These are phyloP conservation scores for Salinomyces thailandicus DNA, from an alignment of 2,329 filamentous ascomycete genomes.

Conservation along the genomic window DNA sequence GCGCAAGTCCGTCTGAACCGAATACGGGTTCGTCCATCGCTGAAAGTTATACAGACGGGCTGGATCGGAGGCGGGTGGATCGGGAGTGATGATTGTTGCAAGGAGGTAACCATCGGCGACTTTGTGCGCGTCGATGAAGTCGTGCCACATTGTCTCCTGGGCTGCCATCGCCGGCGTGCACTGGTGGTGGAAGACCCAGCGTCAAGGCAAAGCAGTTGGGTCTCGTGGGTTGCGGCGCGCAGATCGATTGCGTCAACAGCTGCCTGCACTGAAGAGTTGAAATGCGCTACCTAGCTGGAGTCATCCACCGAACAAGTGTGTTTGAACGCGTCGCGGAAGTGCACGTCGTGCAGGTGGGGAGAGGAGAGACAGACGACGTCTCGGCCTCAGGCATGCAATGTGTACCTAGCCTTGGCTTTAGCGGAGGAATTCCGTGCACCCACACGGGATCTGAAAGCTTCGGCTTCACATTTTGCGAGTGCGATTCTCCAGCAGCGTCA, in stretches of 20 bases:
- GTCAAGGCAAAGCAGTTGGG: too few relatives aligned
- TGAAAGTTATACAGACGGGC: conserved; percentile 60
- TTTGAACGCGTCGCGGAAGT: too few relatives aligned
- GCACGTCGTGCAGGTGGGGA: too few relatives aligned
- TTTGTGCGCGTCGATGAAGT: conserved; percentile 61
- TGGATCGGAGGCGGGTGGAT: conserved; percentile 51
- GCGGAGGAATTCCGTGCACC: neutral
- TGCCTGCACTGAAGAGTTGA: too few relatives aligned
- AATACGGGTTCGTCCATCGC: conserved; percentile 57
- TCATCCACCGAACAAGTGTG: too few relatives aligned
- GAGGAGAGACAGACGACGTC: too few relatives aligned
- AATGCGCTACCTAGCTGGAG: too few relatives aligned
- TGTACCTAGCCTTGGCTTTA: neutral
- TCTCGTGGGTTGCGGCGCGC: too few relatives aligned
- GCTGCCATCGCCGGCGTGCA: too few relatives aligned
- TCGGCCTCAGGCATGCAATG: conserved; percentile 1
- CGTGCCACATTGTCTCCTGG: conserved; percentile 46
- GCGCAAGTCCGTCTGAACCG: conserved; percentile 58
- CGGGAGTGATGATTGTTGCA: conserved; percentile 63
- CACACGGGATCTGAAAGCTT: neutral
- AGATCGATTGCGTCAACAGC: too few relatives aligned
- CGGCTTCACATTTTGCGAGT: neutral
- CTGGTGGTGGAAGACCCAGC: too few relatives aligned
- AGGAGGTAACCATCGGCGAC: conserved; percentile 58
- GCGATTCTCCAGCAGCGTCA: neutral